Evolutionary conservation across 106 monocot genomes (phyloP), one percentile per base, ranked within the genome.

Genomic region (Amphibolis antarctica): DNA sequence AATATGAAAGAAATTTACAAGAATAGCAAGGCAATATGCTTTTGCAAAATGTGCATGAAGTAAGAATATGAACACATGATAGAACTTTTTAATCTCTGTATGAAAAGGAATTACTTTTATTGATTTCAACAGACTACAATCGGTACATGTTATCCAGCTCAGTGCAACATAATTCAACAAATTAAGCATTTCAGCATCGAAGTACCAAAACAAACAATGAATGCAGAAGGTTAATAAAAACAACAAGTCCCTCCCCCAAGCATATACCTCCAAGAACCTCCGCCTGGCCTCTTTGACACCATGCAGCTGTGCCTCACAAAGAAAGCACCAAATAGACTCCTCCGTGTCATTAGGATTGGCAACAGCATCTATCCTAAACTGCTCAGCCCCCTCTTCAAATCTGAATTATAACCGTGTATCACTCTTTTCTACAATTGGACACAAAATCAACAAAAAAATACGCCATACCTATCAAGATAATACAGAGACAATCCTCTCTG

Each of bases 321-420:
- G 61, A 60, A 89, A 96, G 45, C 94, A 96, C 89, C 94, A 96
- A 66, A 96, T 96, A 0, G 86, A 96, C 57, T 96, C 94, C 69
- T 96, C 94, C 0, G 94, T 96, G 55, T 96, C 94, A 64, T 96
- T 86, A 13, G 94, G 94, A 46, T 96, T 89, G 5, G 49, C 71
- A 26, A 86, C 89, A 55, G 90, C 94, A 59, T 96, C 94, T 71
- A 96, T 57, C 73, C 94, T 81, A 65, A 96, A 96, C 54, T 96
- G 94, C 66, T 81, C 89, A 31, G 94, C 94, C 14, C 86, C 94
- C 64, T 96, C 94, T 67, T 86, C 84, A 46, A 84, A 90, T 62
- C 94, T 96, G 7, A 36, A 13, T 58, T 0, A 4, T 57, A 3
- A 11, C 57, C 57, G 5, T 1, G 10, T 21, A 15, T 23, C 26